Conservation (phyloP, 805 yeast species). For the Candida ipomoeae region DNA sequence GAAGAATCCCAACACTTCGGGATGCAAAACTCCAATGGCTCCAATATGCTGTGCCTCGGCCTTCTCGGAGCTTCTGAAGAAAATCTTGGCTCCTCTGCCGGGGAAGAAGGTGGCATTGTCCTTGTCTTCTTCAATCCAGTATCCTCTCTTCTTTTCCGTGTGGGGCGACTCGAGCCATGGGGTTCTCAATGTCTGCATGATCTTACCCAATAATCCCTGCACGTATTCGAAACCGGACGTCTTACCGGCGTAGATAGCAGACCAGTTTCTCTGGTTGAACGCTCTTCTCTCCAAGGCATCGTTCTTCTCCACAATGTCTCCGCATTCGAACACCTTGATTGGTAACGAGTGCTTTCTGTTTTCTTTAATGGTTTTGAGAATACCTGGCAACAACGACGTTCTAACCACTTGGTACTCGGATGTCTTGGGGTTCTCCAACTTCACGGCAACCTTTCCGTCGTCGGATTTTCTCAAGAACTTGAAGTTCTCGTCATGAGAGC, state of each 20-base stretch:
- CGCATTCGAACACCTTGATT: constrained; percentile 89
- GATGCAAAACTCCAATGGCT: constrained; percentile 90
- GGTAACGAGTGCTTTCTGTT: constrained; percentile 95
- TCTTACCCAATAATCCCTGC: constrained; percentile 90
- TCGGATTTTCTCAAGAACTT: constrained; percentile 72
- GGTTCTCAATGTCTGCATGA: constrained; percentile 94
- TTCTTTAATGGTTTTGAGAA: constrained; percentile 91
- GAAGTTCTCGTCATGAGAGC: constrained; percentile 97
- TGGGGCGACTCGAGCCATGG: constrained; percentile 65
- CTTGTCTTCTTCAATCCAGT: constrained; percentile 74
- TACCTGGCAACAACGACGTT: constrained; percentile 90
- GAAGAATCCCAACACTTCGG: constrained; percentile 80
- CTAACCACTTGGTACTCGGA: constrained; percentile 96
- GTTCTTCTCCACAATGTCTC: constrained; percentile 89
- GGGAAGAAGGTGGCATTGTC: constrained; percentile 81
- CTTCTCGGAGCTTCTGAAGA: constrained; percentile 62
- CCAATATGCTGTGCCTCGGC: constrained; percentile 64
- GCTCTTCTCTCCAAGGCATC: constrained; percentile 81
- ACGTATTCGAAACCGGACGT: constrained; percentile 91
- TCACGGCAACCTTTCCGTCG: constrained; percentile 75
- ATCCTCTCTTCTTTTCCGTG: constrained; percentile 61
- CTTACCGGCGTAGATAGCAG: constrained; percentile 91
- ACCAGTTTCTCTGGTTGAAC: constrained; percentile 89
- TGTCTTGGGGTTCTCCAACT: constrained; percentile 94
- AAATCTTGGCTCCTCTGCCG: constrained; percentile 92